Evolutionary conservation across 345 rosid species (phyloP).

Genomic region (Salix dunnii): DNA sequence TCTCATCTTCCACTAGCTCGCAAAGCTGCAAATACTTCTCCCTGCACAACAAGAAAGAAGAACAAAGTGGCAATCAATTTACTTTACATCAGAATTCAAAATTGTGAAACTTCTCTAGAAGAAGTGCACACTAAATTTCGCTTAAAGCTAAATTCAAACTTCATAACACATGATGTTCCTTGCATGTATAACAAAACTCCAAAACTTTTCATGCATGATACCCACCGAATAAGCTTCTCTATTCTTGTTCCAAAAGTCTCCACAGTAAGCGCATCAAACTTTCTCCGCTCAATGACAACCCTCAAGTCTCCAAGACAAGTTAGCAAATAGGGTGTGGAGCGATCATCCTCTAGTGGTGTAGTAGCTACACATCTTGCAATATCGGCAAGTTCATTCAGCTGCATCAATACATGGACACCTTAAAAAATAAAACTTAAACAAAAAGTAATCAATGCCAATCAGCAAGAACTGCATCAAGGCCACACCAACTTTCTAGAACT

Average conservation of each 20-base stretch:
- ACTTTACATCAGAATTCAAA: conserved; percentile 4
- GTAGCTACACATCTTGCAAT: conserved; percentile 91
- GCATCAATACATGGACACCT: conserved; percentile 23
- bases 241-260: conserved; percentile 95
- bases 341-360: conserved; percentile 74
- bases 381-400: conserved; percentile 98
- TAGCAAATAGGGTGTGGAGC: conserved; percentile 59
- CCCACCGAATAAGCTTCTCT: conserved; percentile 85
- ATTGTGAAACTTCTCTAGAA: neutral
- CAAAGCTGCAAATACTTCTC: conserved; percentile 97
- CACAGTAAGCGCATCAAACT: conserved; percentile 90
- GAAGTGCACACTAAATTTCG: conserved; percentile 3
- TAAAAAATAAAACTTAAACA: conserved; percentile 3
- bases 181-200: neutral
- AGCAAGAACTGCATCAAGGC: neutral
- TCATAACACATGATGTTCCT: neutral
- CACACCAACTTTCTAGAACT: neutral
- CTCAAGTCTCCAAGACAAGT: conserved; percentile 82
- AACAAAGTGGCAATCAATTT: neutral
- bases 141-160: neutral
- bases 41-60: conserved; percentile 41
- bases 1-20: conserved; percentile 87
- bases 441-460: neutral
- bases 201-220: conserved; percentile 17
- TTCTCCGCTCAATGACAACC: conserved; percentile 77